Evolutionary conservation across 257 asterid species (phyloP), one percentile per base, ranked within the genome.

Genomic region (Salvia rosmarinus): DNA sequence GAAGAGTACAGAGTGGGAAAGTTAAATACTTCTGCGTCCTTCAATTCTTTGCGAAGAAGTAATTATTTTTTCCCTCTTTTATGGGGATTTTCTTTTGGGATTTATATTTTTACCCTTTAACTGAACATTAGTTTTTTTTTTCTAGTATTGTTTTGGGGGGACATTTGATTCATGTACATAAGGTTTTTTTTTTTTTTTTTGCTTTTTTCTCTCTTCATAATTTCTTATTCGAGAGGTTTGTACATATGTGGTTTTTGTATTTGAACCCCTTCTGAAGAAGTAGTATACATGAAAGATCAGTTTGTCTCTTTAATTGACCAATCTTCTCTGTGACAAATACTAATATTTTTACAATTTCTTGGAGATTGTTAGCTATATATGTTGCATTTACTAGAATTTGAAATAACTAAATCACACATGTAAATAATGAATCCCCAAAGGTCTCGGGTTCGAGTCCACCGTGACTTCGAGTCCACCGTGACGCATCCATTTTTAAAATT

Each of bases 11-110:
- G 13, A 39, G 74, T 32, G 67, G 57, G 64, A 64, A 68, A 75
- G 42, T 75, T 19, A 2, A 67, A 35, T 46, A 19, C 51, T 14
- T 49, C 34, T 37, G n/a, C n/a, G 66, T 70, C 78, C 69, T 73
- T 70, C 79, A 43, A 62, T 34, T 64, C 35, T n/a, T 40, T 63
- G 59, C 39, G 70, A 64, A 68, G 79, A 59, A 51, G 67, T 40
- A 67, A 43, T 54, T 25, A 60, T 61, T 73, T 6, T 44, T 11
- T 43, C 1, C 46, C 47, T 57, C 66, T 25, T 56, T 9, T 40
- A 40, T 3, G 17, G 52, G 57, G 37, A 25, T 9, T 34, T 43
- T 23, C 4, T 4, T 23, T 2, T 37, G 6, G 44, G 42, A 37
- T 37, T 17, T 23, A 21, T 7, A 25, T 17, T 30, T 42, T 35